Percentiles rank a stretch among this genome's conserved stretches.
Conservation (phyloP, 75 land plant genomes). For the Adiantum capillusveneris region DNA sequence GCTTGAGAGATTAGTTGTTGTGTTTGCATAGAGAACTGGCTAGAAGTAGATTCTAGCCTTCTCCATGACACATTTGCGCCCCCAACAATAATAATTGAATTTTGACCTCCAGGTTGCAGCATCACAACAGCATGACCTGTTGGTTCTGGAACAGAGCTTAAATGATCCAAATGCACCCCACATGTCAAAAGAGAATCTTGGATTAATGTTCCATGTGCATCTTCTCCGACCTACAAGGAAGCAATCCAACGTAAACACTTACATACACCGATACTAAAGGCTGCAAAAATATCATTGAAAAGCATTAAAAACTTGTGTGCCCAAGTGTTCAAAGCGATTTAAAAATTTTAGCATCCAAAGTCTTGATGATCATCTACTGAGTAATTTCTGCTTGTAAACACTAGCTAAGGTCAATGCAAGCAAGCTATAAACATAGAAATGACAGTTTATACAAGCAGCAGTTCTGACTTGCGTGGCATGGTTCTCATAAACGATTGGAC, state of each 20-base stretch:
- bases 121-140: constrained; percentile 98
- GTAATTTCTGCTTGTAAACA: too few species aligned
- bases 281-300: too few species aligned
- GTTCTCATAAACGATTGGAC: too few species aligned
- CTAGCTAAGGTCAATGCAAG: too few species aligned
- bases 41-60: constrained; percentile 10
- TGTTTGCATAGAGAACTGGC: constrained; percentile 14
- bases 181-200: constrained; percentile 46
- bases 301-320: too few species aligned
- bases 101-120: constrained; percentile 79
- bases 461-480: too few species aligned
- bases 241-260: not conserved
- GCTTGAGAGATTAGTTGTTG: constrained; percentile 50
- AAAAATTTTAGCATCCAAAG: too few species aligned
- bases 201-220: constrained; percentile 67
- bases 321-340: too few species aligned
- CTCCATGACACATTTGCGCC: constrained; percentile 82
- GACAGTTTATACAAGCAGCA: too few species aligned
- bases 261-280: too few species aligned
- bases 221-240: constrained; percentile 52
- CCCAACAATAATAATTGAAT: constrained; percentile 90
- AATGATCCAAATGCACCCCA: constrained; percentile 58
- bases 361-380: too few species aligned
- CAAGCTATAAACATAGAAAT: too few species aligned
- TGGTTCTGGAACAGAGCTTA: constrained; percentile 37